Conservation (phyloP, 2,329 filamentous ascomycete genomes). For the Cladophialophora psammophila region DNA sequence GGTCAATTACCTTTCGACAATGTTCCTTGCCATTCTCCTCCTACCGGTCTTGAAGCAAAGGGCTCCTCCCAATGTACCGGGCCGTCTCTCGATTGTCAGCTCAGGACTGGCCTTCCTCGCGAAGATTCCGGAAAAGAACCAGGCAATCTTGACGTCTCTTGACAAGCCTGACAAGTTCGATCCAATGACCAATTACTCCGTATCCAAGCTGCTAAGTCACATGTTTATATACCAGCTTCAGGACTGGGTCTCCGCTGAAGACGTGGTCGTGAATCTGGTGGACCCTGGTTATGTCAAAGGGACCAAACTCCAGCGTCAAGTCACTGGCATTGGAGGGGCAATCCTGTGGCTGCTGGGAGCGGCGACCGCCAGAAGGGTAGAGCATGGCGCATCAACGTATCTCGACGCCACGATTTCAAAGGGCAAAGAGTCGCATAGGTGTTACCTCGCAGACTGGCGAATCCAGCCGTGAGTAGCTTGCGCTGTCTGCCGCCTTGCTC, state of each 20-base stretch:
- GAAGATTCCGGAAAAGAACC: constrained; percentile 26
- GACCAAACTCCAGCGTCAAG: constrained; percentile 47
- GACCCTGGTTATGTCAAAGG: constrained; percentile 56
- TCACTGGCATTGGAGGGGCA: not conserved
- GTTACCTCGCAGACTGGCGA: constrained; percentile 58
- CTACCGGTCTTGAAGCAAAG: constrained; percentile 40
- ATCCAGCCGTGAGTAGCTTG: constrained; percentile 52
- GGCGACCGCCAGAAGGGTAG: constrained; percentile 44
- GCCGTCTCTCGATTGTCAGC: constrained; percentile 33
- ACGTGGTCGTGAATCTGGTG: constrained; percentile 55
- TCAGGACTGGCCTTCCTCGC: constrained; percentile 35
- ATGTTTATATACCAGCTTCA: constrained; percentile 48
- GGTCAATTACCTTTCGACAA: constrained; percentile 42
- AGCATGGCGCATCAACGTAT: constrained; percentile 56
- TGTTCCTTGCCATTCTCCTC: constrained; percentile 40
- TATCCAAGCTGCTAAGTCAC: constrained; percentile 46
- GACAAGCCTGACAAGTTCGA: constrained; percentile 43
- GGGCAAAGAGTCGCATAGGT: constrained; percentile 60
- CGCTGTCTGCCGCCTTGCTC: not conserved
- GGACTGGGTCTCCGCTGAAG: constrained; percentile 48
- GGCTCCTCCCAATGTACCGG: constrained; percentile 23
- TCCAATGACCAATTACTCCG: constrained; percentile 37
- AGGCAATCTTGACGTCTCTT: constrained; percentile 40
- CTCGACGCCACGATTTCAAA: constrained; percentile 56
- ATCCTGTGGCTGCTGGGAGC: constrained; percentile 33